Percentiles rank a stretch among this genome's conserved stretches.
phyloP scores from a whole-genome alignment of 192 early-diverging fungal species.

The Backusella westeae region DNA sequence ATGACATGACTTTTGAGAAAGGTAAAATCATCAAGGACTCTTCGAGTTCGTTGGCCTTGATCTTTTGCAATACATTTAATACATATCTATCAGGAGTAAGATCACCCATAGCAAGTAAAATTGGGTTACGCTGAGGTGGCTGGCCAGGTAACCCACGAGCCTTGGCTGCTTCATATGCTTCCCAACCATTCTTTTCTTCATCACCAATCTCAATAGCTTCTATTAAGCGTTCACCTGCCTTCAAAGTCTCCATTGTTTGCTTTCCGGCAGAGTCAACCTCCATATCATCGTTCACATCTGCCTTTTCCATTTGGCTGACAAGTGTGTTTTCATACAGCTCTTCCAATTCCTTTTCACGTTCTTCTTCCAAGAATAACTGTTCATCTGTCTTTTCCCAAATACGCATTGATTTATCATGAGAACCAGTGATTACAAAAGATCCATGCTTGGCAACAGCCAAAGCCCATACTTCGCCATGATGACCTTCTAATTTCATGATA shows the following conservation, averaged over 20 bases:
- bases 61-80: conserved; percentile 69
- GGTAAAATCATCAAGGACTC: conserved; percentile 88
- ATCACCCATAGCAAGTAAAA: conserved; percentile 61
- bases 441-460: conserved; percentile 90
- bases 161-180: conserved; percentile 57
- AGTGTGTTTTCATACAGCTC: conserved; percentile 82
- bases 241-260: conserved; percentile 92
- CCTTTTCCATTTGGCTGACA: conserved; percentile 62
- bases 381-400: conserved; percentile 98
- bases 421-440: conserved; percentile 80
- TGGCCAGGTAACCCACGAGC: conserved; percentile 34
- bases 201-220: conserved; percentile 91
- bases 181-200: conserved; percentile 71
- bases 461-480: conserved; percentile 94
- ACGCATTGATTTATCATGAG: conserved; percentile 93
- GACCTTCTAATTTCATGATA: conserved; percentile 90
- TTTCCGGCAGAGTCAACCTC: conserved; percentile 72
- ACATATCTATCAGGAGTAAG: conserved; percentile 78
- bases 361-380: conserved; percentile 93
- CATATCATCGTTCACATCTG: conserved; percentile 42
- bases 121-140: conserved; percentile 58
- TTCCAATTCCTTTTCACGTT: conserved; percentile 92
- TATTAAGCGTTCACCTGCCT: conserved; percentile 91
- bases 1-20: conserved; percentile 72
- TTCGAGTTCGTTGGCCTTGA: conserved; percentile 85